Conservation (phyloP, 139 green algal species). For the Eudorina sp. region DNA sequence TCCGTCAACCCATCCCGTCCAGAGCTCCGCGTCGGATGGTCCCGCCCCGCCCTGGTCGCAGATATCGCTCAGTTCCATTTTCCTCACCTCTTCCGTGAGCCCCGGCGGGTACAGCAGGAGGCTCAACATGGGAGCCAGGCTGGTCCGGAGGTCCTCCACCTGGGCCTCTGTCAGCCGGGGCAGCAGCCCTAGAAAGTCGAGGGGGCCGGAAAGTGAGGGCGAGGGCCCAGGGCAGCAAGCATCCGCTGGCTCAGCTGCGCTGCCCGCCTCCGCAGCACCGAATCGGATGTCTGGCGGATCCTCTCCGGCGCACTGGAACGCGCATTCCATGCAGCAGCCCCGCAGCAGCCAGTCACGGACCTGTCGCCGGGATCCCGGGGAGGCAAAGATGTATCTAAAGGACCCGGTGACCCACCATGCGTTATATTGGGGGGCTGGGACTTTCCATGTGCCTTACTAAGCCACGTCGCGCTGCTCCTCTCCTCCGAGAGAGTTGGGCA, state of each 20-base stretch:
- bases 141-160: not conserved
- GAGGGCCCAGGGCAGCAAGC: no score
- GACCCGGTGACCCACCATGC: not conserved
- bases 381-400: not conserved
- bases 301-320: not conserved
- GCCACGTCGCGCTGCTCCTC: not conserved
- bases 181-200: no score
- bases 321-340: slow-evolving; percentile 35
- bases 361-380: not conserved
- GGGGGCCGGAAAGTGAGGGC: no score
- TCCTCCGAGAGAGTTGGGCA: not conserved
- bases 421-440: not conserved
- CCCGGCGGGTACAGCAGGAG: slow-evolving; percentile 35
- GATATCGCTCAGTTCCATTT: no score
- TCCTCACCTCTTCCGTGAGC: not conserved
- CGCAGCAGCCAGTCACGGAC: slow-evolving; percentile 39
- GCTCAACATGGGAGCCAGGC: not conserved
- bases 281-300: not conserved
- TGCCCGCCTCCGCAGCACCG: not conserved
- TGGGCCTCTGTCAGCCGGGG: not conserved
- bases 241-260: not conserved
- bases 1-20: no score
- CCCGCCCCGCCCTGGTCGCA: not conserved
- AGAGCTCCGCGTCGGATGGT: no score
- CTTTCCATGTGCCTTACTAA: not conserved